Evolutionary conservation across 345 rosid species (phyloP), one percentile per base, ranked within the genome.

Genomic region (Citrus sinensis): DNA sequence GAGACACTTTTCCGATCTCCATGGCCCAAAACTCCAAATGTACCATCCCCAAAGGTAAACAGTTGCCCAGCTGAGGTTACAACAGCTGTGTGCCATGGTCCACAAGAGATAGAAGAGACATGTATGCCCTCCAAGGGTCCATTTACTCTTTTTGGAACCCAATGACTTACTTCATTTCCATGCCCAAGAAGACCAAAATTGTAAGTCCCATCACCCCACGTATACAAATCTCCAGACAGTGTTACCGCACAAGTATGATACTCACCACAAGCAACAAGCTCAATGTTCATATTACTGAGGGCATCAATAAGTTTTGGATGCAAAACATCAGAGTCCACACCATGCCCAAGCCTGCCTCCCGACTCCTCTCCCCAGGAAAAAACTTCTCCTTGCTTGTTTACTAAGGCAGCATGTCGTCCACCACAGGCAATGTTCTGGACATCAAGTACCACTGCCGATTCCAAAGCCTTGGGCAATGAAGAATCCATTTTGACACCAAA

Each of bases 291-390:
- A 82, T 86, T 90, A 77, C 88, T 79, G 46, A 92, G 96, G 62
- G 89, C 73, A 81, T 92, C 92, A 39, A 92, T 81, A 74, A 90
- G 92, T 79, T 90, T 90, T 19, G 96, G 92, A 80, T 90, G 93
- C 87, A 88, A 77, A 79, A 89, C 90, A 79, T 90, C 96, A 68
- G 88, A 80, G 78, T 92, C 96, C 64, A 92, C 92, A 61, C 96
- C 96, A 86, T 92, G 96, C 83, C 96, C 96, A 84, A 92, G 96
- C 83, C 93, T 84, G 71, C 96, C 96, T 75, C 92, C 93, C 9
- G 88, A 87, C 86, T 90, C 96, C 89, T 87, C 93, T 56, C 96
- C 96, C 96, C 93, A 92, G 46, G 96, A 87, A 78, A 92, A 92
- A 70, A 90, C 79, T 77, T 92, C 96, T 65, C 96, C 96, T 80